Percentiles rank a stretch among this genome's conserved stretches.
These are phyloP conservation scores for Mariannaea elegans DNA, from an alignment of 2,329 filamentous ascomycete species.

Conservation along the genomic window DNA sequence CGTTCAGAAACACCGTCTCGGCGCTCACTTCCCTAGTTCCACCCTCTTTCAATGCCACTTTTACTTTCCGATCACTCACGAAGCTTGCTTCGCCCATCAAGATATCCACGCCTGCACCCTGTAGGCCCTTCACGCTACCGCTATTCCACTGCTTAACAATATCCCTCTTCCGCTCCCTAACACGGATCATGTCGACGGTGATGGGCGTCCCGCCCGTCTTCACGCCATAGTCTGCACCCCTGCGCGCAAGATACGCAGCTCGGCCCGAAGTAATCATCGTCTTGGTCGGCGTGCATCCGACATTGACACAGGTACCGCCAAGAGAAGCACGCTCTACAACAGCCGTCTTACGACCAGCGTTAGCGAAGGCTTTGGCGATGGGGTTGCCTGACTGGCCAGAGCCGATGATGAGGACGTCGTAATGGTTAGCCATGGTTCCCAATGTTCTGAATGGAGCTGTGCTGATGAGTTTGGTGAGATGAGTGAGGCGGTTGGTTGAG, in stretches of 20 bases:
- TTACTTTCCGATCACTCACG: slow-evolving; percentile 49
- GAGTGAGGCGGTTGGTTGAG: not conserved
- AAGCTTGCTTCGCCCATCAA: slow-evolving; percentile 57
- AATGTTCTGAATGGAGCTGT: not conserved
- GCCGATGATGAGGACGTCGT: slow-evolving; percentile 55
- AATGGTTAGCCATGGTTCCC: slow-evolving; percentile 33
- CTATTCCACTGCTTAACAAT: slow-evolving; percentile 60
- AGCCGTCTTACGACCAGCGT: slow-evolving; percentile 53
- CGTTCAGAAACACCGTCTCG: slow-evolving; percentile 56
- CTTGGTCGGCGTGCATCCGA: slow-evolving; percentile 66
- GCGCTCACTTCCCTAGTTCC: slow-evolving; percentile 46
- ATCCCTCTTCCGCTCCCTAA: slow-evolving; percentile 61
- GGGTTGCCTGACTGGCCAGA: slow-evolving; percentile 63
- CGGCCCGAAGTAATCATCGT: slow-evolving; percentile 64
- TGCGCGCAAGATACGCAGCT: slow-evolving; percentile 54
- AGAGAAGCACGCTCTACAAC: slow-evolving; percentile 59
- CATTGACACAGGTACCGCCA: slow-evolving; percentile 64
- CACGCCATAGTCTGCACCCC: slow-evolving; percentile 57
- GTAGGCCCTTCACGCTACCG: slow-evolving; percentile 55
- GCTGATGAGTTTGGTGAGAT: not conserved
- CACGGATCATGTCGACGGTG: slow-evolving; percentile 56
- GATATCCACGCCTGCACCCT: slow-evolving; percentile 53
- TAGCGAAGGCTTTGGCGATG: slow-evolving; percentile 56
- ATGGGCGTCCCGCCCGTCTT: slow-evolving; percentile 39
- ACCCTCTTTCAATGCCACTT: slow-evolving; percentile 44